phyloP scores from a whole-genome alignment of 2,329 filamentous ascomycete species.

The Pseudogymnoascus sp. region DNA sequence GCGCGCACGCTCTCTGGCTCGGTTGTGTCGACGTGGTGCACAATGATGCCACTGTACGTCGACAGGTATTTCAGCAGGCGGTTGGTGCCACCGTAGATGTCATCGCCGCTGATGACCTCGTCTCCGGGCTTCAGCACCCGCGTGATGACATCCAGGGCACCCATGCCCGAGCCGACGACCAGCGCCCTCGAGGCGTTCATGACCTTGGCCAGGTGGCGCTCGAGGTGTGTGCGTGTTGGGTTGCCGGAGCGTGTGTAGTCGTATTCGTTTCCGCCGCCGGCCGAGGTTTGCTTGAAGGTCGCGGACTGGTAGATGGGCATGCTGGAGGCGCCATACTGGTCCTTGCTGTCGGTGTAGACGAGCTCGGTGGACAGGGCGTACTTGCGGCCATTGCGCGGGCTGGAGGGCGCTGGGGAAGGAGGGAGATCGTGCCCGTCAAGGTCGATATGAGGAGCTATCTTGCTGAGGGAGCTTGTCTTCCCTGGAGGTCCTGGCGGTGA shows the following conservation, averaged over 20 bases:
- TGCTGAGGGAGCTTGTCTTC: constrained; percentile 21
- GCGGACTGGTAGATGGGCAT: constrained; percentile 97
- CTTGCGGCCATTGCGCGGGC: constrained; percentile 73
- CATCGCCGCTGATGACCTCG: constrained; percentile 94
- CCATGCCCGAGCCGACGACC: constrained; percentile 95
- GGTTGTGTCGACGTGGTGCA: constrained; percentile 95
- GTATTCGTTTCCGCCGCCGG: constrained; percentile 75
- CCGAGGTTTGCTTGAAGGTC: constrained; percentile 90
- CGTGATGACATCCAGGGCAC: constrained; percentile 91
- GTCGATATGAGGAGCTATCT: constrained; percentile 49
- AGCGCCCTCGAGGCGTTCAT: constrained; percentile 91
- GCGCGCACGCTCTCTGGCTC: constrained; percentile 60
- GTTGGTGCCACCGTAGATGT: constrained; percentile 93
- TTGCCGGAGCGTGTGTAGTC: constrained; percentile 98
- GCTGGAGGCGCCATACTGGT: constrained; percentile 95
- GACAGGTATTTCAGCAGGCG: constrained; percentile 86
- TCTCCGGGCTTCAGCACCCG: constrained; percentile 84
- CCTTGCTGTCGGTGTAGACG: constrained; percentile 90
- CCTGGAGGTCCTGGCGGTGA: constrained; percentile 25
- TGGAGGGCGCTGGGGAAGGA: constrained; percentile 88
- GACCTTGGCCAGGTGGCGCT: constrained; percentile 95
- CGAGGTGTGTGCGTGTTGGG: constrained; percentile 89
- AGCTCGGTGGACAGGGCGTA: constrained; percentile 94
- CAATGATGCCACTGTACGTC: constrained; percentile 80
- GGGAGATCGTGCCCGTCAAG: constrained; percentile 78